Conservation (phyloP, 768 basidiomycete species). For the Pluteus cervinus region DNA sequence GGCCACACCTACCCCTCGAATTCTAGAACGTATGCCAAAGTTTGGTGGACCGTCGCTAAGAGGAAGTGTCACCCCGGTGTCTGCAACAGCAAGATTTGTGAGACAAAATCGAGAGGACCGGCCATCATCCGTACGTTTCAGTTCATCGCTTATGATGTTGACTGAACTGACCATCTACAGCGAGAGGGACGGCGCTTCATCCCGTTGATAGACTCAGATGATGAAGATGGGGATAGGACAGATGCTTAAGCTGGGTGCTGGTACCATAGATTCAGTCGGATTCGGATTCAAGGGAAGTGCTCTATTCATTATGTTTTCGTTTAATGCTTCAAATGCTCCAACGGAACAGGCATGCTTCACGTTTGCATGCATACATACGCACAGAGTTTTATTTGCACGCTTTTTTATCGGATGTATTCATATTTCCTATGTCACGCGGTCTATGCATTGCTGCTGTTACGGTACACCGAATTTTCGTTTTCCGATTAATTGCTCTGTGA, state of each 20-base stretch:
- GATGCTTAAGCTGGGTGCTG: too few species aligned
- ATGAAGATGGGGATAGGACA: conserved; percentile 16
- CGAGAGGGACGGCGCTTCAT: conserved; percentile 43
- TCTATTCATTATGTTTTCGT: too few species aligned
- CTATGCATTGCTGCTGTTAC: too few species aligned
- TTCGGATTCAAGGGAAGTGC: too few species aligned
- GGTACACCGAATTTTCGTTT: too few species aligned
- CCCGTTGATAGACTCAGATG: conserved; percentile 39
- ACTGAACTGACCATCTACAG: conserved; percentile 14
- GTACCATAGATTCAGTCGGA: too few species aligned
- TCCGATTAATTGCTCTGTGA: too few species aligned
- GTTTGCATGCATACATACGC: neutral
- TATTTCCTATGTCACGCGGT: neutral
- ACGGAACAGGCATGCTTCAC: too few species aligned
- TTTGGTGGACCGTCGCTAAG: too few species aligned
- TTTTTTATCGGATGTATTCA: neutral
- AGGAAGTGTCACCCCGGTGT: conserved; percentile 2
- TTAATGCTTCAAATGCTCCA: too few species aligned
- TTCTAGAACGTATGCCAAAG: too few species aligned
- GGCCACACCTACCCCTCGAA: too few species aligned
- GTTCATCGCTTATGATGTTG: neutral
- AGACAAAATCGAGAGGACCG: conserved; percentile 11
- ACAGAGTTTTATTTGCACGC: neutral
- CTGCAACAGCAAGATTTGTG: conserved; percentile 6
- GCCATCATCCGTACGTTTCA: conserved; percentile 16